Evolutionary conservation across 1,284 basidiomycete genomes (phyloP), one percentile per base, ranked within the genome.

Genomic region (Fistulina hepatica): DNA sequence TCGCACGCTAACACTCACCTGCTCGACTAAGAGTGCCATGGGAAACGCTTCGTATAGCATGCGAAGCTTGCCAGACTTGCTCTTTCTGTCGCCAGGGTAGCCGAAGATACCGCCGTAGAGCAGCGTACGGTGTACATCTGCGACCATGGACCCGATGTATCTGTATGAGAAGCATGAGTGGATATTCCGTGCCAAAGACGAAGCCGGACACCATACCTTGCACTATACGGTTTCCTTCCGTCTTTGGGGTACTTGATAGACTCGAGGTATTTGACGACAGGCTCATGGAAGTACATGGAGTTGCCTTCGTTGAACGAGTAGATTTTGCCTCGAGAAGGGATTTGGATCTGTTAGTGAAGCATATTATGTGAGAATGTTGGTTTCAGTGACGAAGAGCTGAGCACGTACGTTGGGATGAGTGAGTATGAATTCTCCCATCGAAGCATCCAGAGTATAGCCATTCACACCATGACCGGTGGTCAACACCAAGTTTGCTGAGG

Each of bases 291-390:
- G 67, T 92, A 93, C 71, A 84, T 71, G 38, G 89, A 77, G 67
- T 98, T 98, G 47, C 94, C 94, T 65, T 99, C 95, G 65, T 98
- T 99, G 74, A 97, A 94, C 13, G 93, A 97, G 69, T 99, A 98
- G 57, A 98, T 98, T 69, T 98, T 98, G 50, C 95, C 95, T 41
- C 95, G 81, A 17, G 76, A 52, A 5, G 95, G 95, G 49, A 99
- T 85, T 59, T 77, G 75, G 63, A 99, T 98, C 82, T 85, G 51
- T 22, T 37, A 33, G 33, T 8, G 30, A 30, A 7, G 34, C 19
- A 12, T 6, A 44, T 48, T 31, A 42, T 35, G 36, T 35, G 19
- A 24, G 13, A 16, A 31, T 16, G 28, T 43, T 23, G 32, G 35
- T 31, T n/a, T 34, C 31, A 31, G 15, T 24, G 17, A n/a, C 20